Conservation (phyloP, 129 eudicot species). For the Dittrichia graveolens region DNA sequence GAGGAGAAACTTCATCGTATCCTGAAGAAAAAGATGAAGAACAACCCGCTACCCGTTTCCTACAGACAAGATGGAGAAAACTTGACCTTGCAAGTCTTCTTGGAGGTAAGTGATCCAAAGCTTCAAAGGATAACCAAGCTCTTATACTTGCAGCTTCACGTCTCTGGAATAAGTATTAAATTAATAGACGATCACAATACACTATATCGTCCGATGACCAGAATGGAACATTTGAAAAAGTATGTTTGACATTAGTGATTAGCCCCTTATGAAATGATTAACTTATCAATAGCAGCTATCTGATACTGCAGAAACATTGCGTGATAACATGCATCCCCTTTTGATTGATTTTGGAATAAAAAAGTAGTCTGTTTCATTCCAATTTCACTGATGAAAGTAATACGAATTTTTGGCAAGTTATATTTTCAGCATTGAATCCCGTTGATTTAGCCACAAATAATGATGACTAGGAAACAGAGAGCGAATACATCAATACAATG, state of each 20-base stretch:
- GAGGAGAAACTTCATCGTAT: conserved; percentile 59
- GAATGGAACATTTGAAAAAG: neutral
- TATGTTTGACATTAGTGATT: neutral
- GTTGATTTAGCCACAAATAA: neutral
- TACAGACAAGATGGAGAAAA: conserved; percentile 32
- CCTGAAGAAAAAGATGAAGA: conserved; percentile 56
- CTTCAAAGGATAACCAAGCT: conserved; percentile 21
- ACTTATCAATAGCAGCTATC: conserved; percentile 6
- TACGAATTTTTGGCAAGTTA: neutral
- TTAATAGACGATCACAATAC: conserved; percentile 14
- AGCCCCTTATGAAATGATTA: conserved; percentile 7
- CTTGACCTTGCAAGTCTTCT: conserved; percentile 38
- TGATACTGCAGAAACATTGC: neutral
- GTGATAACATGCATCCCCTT: neutral
- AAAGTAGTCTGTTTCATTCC: neutral
- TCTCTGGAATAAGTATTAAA: conserved; percentile 53
- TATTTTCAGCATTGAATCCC: neutral
- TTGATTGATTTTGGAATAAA: neutral
- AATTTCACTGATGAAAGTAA: neutral
- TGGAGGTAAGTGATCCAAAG: conserved; percentile 37
- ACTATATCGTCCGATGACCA: neutral
- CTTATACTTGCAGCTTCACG: conserved; percentile 42
- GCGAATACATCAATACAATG: neutral
- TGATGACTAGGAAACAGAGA: neutral
- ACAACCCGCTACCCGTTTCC: conserved; percentile 59